Base-by-base conservation (phyloP, 1,284 basidiomycete genomes). In the Ustilago loliicola region DNA sequence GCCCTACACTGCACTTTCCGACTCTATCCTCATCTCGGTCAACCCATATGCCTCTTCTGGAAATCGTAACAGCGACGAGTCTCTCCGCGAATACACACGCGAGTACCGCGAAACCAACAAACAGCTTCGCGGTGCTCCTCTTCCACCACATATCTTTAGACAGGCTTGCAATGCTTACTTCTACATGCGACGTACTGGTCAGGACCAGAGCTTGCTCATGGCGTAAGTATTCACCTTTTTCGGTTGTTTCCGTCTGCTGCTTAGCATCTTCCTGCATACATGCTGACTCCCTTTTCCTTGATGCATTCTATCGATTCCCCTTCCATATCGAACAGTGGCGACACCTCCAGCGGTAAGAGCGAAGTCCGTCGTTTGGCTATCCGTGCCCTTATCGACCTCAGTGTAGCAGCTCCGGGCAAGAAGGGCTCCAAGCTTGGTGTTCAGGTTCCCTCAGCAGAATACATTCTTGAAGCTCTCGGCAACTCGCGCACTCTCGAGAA, bases 401-500 rank as follows among this genome's bases (percentile, higher is more conserved):
- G 93, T 64, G 92, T 95, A 52, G 92, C 91, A 82, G 91, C 92
- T 67, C 93, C 93, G 0, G 95, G 96, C 64, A 98, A 98, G 89
- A 97, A 97, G 86, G 95, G 95, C 27, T 68, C 79, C 36, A 85
- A 85, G 61, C 84, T 86, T 23, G 83, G 66, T 17, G 38, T 70
- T 2, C 84, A 85, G 86, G 90, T 98, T 42, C 94, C 95, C 45
- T 94, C 96, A 9, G 93, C 94, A 48, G 93, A 97, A 88, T 98
- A 95, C 87, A 94, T 97, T 68, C 91, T 98, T 77, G 95, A 98
- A 87, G 90, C 93, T 0, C 97, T 99, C 83, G 95, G 97, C 27
- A 92, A 93, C 56, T 83, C 86, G 9, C 76, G 77, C n/a, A 87
- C 87, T 0, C 75, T 85, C 45, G 80, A 86, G n/a, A 88, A 87